Evolutionary conservation across 2,329 filamentous ascomycete species (phyloP).

Genomic region (Pseudofabraea citricarpa): DNA sequence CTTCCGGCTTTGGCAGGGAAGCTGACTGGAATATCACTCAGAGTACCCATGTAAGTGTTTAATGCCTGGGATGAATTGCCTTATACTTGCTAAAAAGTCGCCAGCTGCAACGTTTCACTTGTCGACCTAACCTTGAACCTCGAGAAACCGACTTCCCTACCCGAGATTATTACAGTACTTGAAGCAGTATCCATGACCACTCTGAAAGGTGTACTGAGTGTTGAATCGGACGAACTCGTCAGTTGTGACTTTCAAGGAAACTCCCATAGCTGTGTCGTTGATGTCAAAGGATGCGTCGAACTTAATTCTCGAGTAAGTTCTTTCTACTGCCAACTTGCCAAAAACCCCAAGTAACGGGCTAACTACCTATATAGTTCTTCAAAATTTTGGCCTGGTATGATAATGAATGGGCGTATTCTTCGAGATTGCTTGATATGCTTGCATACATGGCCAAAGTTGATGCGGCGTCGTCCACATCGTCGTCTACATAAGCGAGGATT

Average conservation of each 20-base stretch:
- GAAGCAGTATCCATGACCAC: slow-evolving; percentile 1
- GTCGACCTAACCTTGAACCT: slow-evolving; percentile 9
- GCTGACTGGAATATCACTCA: slow-evolving; percentile 10
- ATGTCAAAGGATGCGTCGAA: slow-evolving; percentile 7
- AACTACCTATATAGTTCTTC: slow-evolving; percentile 8
- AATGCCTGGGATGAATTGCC: too few species aligned
- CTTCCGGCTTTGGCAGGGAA: slow-evolving; percentile 8
- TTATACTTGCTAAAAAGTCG: neutral
- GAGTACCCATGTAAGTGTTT: slow-evolving; percentile 8
- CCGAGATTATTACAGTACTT: slow-evolving; percentile 4
- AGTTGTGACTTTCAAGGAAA: slow-evolving; percentile 12
- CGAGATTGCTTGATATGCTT: slow-evolving; percentile 10
- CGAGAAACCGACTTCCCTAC: slow-evolving; percentile 2
- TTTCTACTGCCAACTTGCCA: neutral
- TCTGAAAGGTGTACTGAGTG: slow-evolving; percentile 5
- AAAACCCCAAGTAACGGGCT: neutral
- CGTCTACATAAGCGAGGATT: too few species aligned
- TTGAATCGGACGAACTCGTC: slow-evolving; percentile 8
- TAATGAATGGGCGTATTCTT: slow-evolving; percentile 11
- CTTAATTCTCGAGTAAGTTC: slow-evolving; percentile 5
- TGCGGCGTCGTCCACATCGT: too few species aligned
- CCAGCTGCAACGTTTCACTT: slow-evolving; percentile 8
- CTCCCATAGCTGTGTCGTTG: slow-evolving; percentile 5
- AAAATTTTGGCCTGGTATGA: slow-evolving; percentile 12
- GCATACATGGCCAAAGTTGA: slow-evolving; percentile 13